Percentiles rank a stretch among this genome's conserved stretches.
phyloP scores from a whole-genome alignment of 768 basidiomycete species.

The Amanita rimosa region DNA sequence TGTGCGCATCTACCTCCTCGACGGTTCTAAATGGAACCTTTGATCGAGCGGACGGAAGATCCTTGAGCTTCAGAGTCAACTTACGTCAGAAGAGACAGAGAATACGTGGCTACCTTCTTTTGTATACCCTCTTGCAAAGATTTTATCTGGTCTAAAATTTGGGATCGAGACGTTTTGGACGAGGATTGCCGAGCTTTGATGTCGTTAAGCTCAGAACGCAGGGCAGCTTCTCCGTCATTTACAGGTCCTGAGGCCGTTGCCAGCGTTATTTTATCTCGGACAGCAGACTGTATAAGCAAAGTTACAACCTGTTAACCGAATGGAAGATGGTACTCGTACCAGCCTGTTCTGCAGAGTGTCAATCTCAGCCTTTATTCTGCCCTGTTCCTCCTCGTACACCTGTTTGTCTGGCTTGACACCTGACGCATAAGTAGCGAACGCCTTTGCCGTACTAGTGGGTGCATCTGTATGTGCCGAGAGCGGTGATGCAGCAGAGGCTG shows the following conservation, averaged over 20 bases:
- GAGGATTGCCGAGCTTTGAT: slow-evolving; percentile 73
- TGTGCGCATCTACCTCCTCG: slow-evolving; percentile 77
- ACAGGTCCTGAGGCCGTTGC: slow-evolving; percentile 48
- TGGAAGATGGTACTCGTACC: slow-evolving; percentile 35
- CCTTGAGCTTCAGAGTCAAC: slow-evolving; percentile 52
- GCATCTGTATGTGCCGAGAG: neutral
- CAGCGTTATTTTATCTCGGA: slow-evolving; percentile 67
- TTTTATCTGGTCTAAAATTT: slow-evolving; percentile 73
- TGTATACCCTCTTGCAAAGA: slow-evolving; percentile 62
- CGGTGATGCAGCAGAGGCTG: slow-evolving; percentile 16
- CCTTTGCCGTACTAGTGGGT: slow-evolving; percentile 19
- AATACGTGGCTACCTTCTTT: slow-evolving; percentile 53
- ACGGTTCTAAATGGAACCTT: slow-evolving; percentile 76
- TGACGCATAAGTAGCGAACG: slow-evolving; percentile 38
- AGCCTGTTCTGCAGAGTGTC: slow-evolving; percentile 71
- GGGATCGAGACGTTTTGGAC: slow-evolving; percentile 58
- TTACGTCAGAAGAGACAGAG: neutral
- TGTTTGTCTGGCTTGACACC: slow-evolving; percentile 74
- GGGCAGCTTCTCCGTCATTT: slow-evolving; percentile 58
- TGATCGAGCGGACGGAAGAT: slow-evolving; percentile 67
- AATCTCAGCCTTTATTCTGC: slow-evolving; percentile 72
- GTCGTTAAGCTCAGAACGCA: slow-evolving; percentile 72
- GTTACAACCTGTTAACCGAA: slow-evolving; percentile 6
- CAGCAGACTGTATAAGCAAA: slow-evolving; percentile 34
- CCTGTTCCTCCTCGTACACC: slow-evolving; percentile 77